Evolutionary conservation across 2,329 filamentous ascomycete genomes (phyloP), one percentile per base, ranked within the genome.

Genomic region (Simplicillium aogashimaense): DNA sequence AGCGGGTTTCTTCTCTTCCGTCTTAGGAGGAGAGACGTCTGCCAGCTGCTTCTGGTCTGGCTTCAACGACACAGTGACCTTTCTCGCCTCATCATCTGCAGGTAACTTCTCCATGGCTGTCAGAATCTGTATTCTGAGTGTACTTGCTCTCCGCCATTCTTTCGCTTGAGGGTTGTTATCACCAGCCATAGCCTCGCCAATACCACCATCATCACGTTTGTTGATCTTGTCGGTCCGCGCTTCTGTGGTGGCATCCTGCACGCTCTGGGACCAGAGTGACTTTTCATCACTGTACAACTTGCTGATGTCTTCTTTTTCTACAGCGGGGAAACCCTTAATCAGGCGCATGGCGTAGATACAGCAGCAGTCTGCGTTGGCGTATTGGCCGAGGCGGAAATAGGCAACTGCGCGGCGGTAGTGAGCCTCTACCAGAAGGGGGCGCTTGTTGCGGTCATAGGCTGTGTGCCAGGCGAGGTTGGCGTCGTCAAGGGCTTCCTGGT

Each of bases 331-430:
- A 0, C 57, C 56, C 44, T 63, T 55, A 20, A 54, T 58, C 7
- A 68, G 36, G 4, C 58, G 50, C 57, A 69, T 65, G 28, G 69
- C 63, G 69, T 77, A 81, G 14, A 68, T 66, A 15, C 89, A 77
- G 47, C 89, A 76, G 49, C 78, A 74, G 43, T 81, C 74, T 1
- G 88, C 82, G 60, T 95, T 83, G 3, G 81, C 87, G 50, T 79
- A 86, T 39, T 76, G 72, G 29, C 75, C 76, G 32, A 88, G 66
- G 37, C 80, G 76, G 58, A 78, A 84, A 18, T 90, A 69, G 10
- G 83, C 74, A 11, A 94, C 76, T 5, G 78, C 84, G 30, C 90
- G 78, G 50, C 89, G 78, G 52, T 92, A 77, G 53, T 95, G 86
- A 2, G 86, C 82, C n/a, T 86, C 76, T 35, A 80, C 71, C 58